Evolutionary conservation across 306 rosid genomes (phyloP).

Genomic region (Coriaria nepalensis): DNA sequence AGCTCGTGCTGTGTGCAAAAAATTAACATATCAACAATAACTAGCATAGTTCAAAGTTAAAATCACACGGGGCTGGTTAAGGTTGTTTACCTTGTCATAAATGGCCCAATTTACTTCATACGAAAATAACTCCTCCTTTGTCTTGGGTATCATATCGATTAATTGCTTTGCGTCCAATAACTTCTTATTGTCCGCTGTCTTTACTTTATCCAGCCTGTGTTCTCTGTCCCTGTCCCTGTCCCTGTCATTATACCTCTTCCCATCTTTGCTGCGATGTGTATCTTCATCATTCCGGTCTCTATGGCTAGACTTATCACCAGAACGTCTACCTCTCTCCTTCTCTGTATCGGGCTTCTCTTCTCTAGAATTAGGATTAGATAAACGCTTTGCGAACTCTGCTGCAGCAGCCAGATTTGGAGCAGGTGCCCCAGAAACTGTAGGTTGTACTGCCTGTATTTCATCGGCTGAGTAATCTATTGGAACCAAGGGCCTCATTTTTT

Average conservation of each 20-base stretch:
- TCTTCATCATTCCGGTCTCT: constrained; percentile 65
- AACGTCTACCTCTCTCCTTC: constrained; percentile 70
- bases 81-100: constrained; percentile 60
- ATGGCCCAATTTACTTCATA: constrained; percentile 83
- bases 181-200: constrained; percentile 62
- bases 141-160: constrained; percentile 96
- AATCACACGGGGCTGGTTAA: constrained; percentile 3
- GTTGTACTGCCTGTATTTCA: constrained; percentile 84
- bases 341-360: constrained; percentile 67
- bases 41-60: background rate
- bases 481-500: constrained; percentile 95
- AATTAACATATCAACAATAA: background rate
- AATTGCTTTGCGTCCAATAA: constrained; percentile 82
- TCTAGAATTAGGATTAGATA: constrained; percentile 59
- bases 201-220: constrained; percentile 45
- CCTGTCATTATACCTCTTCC: constrained; percentile 39
- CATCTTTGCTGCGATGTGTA: constrained; percentile 47
- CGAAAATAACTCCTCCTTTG: constrained; percentile 92
- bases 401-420: constrained; percentile 91
- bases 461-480: constrained; percentile 97
- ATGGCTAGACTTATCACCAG: constrained; percentile 53
- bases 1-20: constrained; percentile 50
- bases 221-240: constrained; percentile 57
- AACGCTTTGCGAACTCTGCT: constrained; percentile 92
- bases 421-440: constrained; percentile 44